phyloP scores from a whole-genome alignment of 495 filamentous ascomycete species.

The Pyronema domesticum region DNA sequence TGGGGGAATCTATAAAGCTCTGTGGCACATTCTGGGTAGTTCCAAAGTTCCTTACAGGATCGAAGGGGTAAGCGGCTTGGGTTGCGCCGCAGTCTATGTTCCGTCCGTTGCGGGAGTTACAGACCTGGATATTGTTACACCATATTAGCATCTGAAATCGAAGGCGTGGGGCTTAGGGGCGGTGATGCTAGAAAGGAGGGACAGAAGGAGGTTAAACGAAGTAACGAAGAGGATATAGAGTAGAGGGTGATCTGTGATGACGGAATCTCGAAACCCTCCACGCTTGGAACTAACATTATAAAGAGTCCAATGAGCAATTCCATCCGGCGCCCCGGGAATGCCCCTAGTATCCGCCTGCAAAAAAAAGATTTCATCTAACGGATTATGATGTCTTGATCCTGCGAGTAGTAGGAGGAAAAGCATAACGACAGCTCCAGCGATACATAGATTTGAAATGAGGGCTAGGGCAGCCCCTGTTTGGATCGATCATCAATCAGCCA shows the following conservation, averaged over 20 bases:
- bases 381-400: constrained; percentile 36
- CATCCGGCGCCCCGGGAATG: constrained; percentile 40
- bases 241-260: too few species aligned
- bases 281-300: constrained; percentile 40
- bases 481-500: too few species aligned
- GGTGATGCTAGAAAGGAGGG: background rate
- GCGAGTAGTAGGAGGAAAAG: constrained; percentile 49
- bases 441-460: constrained; percentile 44
- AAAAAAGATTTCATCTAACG: constrained; percentile 50
- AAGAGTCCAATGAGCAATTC: constrained; percentile 47
- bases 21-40: constrained; percentile 38
- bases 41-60: constrained; percentile 46
- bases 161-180: too few species aligned
- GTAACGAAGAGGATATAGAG: too few species aligned
- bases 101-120: constrained; percentile 28
- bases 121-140: constrained; percentile 19
- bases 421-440: constrained; percentile 42
- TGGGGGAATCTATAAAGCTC: constrained; percentile 28
- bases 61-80: constrained; percentile 44
- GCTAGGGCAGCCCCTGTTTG: constrained; percentile 28
- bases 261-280: too few species aligned
- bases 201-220: background rate
- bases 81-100: constrained; percentile 37
- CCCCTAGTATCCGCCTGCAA: constrained; percentile 43
- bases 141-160: background rate